Percentiles rank a stretch among this genome's conserved stretches.
Evolutionary conservation across 1,139 yeast genomes (phyloP).

Genomic region (Candida neerlandica): DNA sequence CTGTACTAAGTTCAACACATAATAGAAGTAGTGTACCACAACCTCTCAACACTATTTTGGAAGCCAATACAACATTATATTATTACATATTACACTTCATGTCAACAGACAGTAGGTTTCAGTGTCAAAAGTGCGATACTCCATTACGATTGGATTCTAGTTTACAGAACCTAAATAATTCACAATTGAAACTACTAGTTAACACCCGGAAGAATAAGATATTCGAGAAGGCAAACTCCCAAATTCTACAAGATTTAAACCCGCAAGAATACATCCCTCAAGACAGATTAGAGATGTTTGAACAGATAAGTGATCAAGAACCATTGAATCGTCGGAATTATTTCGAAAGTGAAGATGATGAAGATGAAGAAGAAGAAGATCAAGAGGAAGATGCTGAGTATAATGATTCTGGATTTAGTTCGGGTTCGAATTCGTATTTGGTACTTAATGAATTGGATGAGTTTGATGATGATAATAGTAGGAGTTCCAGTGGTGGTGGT

Average conservation of each 20-base stretch:
- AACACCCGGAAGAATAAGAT: constrained; percentile 13
- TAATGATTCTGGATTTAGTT: constrained; percentile 17
- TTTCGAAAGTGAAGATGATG: constrained; percentile 22
- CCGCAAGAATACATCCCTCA: constrained; percentile 35
- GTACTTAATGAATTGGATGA: constrained; percentile 27
- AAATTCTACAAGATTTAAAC: constrained; percentile 22
- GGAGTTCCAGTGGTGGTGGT: constrained; percentile 8
- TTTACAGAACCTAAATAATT: constrained; percentile 30
- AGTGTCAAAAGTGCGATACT: constrained; percentile 40
- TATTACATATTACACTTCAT: too few species aligned
- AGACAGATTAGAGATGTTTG: constrained; percentile 33
- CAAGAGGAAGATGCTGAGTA: constrained; percentile 20
- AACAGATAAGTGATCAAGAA: constrained; percentile 19
- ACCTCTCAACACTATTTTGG: background rate
- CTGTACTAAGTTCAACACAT: too few species aligned
- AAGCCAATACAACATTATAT: background rate
- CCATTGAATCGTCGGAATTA: constrained; percentile 24
- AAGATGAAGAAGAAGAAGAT: constrained; percentile 22
- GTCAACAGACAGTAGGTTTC: constrained; percentile 2
- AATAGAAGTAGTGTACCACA: background rate
- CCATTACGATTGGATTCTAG: constrained; percentile 34
- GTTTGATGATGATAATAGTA: constrained; percentile 15
- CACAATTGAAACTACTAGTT: constrained; percentile 35
- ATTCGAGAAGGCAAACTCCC: constrained; percentile 15
- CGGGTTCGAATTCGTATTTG: constrained; percentile 35